Evolutionary conservation across 1,139 yeast genomes (phyloP), one percentile per base, ranked within the genome.

Genomic region (Suhomyces panamericanus): DNA sequence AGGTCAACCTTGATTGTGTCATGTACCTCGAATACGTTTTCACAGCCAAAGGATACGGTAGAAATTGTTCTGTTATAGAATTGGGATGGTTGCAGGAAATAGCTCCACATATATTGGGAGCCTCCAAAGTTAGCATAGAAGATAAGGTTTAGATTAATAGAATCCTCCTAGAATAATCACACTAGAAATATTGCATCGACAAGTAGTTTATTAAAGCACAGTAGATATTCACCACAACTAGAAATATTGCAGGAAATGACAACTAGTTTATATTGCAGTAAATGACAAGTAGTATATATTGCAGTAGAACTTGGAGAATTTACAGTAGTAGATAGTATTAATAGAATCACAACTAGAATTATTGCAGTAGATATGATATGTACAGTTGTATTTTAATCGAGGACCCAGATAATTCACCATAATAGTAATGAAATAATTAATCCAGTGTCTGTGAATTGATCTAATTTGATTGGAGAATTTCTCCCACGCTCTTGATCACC

Each of bases 11-110:
- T 38, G 96, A 91, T 54, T 96, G 95, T 3, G 84, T 93, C 46
- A 84, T 95, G 93, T 95, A 89, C 69, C 84, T 90, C 43, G 99
- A 95, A 64, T 90, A 88, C 61, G 97, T 95, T 8, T 93, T 78
- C 63, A 95, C 99, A 3, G 80, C 93, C 32, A 89, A 89, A 63
- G 96, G 96, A 1, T 95, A 91, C 58, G 99, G 96, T 1, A 75
- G 99, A 56, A 85, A 76, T 49, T 96, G 93, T 32, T 83, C 93
- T 38, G 83, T 87, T n/a, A 77, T 95, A 32, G 88, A 89, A 59
- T 68, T 88, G 43, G 79, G 81, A 14, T 93, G 99, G 99, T 66
- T 95, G 38, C 93, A 85, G 58, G 95, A 87, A 53, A 75, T 85
- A 2, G 90, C 95, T 0, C 93, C 93, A 0, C 87, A 84, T 50